phyloP scores from a whole-genome alignment of 139 green algal species.

The Raphidocelis subcapitata region DNA sequence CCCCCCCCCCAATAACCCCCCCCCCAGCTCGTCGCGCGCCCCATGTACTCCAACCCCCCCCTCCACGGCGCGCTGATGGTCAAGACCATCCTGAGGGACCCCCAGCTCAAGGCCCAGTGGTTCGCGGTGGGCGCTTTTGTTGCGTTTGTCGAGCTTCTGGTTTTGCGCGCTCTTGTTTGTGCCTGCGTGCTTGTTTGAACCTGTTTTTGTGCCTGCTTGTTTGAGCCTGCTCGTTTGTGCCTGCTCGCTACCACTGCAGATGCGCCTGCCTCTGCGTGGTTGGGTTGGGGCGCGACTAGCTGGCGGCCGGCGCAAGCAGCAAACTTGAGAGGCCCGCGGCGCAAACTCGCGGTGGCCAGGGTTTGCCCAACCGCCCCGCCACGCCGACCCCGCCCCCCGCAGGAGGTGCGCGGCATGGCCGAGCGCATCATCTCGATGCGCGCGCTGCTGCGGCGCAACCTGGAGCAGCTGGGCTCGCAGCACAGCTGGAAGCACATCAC shows the following conservation, averaged over 20 bases:
- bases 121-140: conserved; percentile 44
- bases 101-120: conserved; percentile 80
- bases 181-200: too few species aligned
- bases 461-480: conserved; percentile 65
- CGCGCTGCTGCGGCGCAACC: conserved; percentile 52
- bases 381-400: not conserved
- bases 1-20: too few species aligned
- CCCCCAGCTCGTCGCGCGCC: conserved; percentile 33
- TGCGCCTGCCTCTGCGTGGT: too few species aligned
- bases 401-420: conserved; percentile 86
- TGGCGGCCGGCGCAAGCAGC: too few species aligned
- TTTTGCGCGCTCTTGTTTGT: too few species aligned
- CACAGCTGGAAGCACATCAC: conserved; percentile 36
- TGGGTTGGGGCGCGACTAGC: too few species aligned
- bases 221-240: too few species aligned
- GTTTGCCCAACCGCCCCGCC: not conserved
- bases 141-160: too few species aligned
- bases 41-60: conserved; percentile 81
- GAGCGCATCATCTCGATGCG: conserved; percentile 91
- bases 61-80: conserved; percentile 79
- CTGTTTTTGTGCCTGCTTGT: too few species aligned
- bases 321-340: too few species aligned
- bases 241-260: too few species aligned
- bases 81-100: conserved; percentile 64
- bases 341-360: too few species aligned